Percentiles rank a stretch among this genome's conserved stretches.
These are phyloP conservation scores for Aureobasidium sp. DNA, from an alignment of 2,329 filamentous ascomycete species.

Conservation along the genomic window DNA sequence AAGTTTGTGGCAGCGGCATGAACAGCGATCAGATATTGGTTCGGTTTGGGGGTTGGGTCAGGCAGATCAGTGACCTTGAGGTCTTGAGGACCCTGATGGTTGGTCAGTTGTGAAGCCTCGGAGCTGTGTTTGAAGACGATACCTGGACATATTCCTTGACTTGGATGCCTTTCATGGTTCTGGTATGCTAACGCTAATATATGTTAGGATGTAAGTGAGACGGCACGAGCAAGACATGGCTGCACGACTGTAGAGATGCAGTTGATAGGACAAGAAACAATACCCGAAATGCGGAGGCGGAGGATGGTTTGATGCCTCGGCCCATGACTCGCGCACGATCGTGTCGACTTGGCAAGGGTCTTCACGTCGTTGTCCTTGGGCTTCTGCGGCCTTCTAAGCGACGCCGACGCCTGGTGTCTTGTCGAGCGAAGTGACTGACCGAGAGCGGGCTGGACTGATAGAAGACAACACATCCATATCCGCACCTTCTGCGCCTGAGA, in stretches of 20 bases:
- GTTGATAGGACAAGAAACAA: not conserved
- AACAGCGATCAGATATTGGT: slow-evolving; percentile 80
- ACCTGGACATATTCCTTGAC: slow-evolving; percentile 22
- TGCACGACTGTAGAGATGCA: not conserved
- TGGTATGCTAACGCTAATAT: not conserved
- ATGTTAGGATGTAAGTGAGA: not conserved
- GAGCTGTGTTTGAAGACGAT: not conserved
- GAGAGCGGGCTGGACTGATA: not conserved
- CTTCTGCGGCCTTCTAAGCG: slow-evolving; percentile 7
- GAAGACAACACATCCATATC: not conserved
- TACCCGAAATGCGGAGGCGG: slow-evolving; percentile 5
- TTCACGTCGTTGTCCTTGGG: not conserved
- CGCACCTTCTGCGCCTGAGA: not conserved
- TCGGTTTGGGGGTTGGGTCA: slow-evolving; percentile 58
- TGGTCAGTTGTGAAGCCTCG: slow-evolving; percentile 1
- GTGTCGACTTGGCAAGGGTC: not conserved
- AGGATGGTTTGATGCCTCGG: not conserved
- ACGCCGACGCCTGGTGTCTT: not conserved
- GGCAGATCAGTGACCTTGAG: slow-evolving; percentile 67
- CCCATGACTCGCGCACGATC: not conserved
- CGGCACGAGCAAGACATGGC: not conserved
- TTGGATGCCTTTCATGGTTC: slow-evolving; percentile 17
- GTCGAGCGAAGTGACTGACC: not conserved
- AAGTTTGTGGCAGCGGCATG: slow-evolving; percentile 88
- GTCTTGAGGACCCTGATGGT: slow-evolving; percentile 60